These are phyloP conservation scores for Hypoxylon crocopeplum DNA, from an alignment of 495 filamentous ascomycete species.

Conservation along the genomic window DNA sequence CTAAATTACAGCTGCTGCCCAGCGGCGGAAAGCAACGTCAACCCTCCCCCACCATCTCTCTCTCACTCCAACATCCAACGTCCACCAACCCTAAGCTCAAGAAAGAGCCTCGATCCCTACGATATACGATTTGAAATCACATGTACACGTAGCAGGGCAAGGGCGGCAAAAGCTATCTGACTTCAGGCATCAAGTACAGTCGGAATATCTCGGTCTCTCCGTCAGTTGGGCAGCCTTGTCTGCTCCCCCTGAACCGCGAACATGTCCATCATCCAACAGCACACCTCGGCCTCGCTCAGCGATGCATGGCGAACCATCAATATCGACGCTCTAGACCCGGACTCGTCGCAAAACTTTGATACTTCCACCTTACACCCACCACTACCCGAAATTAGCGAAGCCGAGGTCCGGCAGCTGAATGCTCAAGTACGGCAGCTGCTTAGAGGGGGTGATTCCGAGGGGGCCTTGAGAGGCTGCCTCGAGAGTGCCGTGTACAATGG, in stretches of 20 bases:
- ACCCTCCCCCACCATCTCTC: constrained; percentile 13
- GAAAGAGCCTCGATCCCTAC: constrained; percentile 20
- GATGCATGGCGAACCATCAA: constrained; percentile 90
- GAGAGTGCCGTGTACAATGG: constrained; percentile 68
- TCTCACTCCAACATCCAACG: constrained; percentile 3
- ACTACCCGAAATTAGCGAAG: constrained; percentile 68
- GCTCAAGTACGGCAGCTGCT: constrained; percentile 84
- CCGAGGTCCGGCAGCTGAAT: constrained; percentile 74
- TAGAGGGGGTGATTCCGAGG: constrained; percentile 82
- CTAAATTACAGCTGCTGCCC: constrained; percentile 21
- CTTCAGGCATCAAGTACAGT: constrained; percentile 29
- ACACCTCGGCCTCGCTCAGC: constrained; percentile 55
- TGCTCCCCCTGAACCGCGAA: constrained; percentile 5
- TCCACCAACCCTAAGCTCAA: constrained; percentile 2
- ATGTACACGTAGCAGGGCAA: constrained; percentile 36
- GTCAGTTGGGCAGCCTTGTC: constrained; percentile 26
- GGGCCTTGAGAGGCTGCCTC: constrained; percentile 77
- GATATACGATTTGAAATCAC: constrained; percentile 4
- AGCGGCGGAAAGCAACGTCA: constrained; percentile 34
- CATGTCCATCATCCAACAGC: constrained; percentile 66
- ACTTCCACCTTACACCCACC: constrained; percentile 76
- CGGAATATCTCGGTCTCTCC: background rate
- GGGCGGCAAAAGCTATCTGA: constrained; percentile 10
- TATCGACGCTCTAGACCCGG: constrained; percentile 88
- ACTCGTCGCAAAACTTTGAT: constrained; percentile 86